Evolutionary conservation across 116 monocot genomes (phyloP), one percentile per base, ranked within the genome.

Genomic region (Dioscorea cayenensis): DNA sequence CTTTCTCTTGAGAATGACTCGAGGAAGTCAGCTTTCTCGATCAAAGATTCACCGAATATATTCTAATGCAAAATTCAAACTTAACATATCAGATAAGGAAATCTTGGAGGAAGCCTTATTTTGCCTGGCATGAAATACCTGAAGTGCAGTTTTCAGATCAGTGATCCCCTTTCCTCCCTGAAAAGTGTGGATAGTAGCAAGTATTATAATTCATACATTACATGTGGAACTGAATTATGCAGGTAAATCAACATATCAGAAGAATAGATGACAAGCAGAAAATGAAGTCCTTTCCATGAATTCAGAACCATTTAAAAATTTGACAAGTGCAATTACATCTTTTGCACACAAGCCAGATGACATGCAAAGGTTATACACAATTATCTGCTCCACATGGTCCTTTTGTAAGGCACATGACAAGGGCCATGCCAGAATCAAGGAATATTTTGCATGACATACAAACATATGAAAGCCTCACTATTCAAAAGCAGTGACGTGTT

Each of bases 11-110:
- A 82, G 84, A 97, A 97, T 12, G 82, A 77, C 68, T 77, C 70
- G 19, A 97, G 52, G 76, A 93, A 97, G 66, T 90, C 87, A 14
- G 82, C 77, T 80, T 86, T 97, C 36, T 88, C 93, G 17, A 90
- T 36, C 55, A 93, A 63, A 32, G 82, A 74, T 66, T 92, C 90
- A 62, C 93, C 96, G 77, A 92, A 93, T 76, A 97, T 86, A 50
- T 66, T 84, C 96, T 97, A 74, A 65, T 71, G 5, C 32, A 65
- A 62, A 49, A 62, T 37, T 32, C 32, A 36, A 16, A 65, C 4
- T 14, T 17, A 19, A 17, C 20, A 65, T 32, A 19, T 11, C 13
- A 21, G 55, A 55, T 14, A n/a, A 19, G 55, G 55, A 16, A 52
- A 43, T 55, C n/a, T 5, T n/a, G 17, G 3, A 55, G 55, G 14